phyloP scores from a whole-genome alignment of 2,329 filamentous ascomycete species.

The Davidsoniella neocaledoniae region DNA sequence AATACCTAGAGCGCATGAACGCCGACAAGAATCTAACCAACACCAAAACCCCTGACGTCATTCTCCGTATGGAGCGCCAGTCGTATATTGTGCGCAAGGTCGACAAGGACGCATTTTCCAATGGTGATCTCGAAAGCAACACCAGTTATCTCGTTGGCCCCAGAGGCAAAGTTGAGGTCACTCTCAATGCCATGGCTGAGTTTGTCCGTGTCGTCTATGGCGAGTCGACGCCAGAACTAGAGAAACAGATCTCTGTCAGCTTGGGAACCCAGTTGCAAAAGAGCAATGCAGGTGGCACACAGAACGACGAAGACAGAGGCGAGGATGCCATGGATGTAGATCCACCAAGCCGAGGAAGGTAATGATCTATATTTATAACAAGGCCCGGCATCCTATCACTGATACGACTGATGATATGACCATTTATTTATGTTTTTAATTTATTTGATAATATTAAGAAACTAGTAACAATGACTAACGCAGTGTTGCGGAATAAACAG shows the following conservation, averaged over 20 bases:
- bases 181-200: conserved; percentile 54
- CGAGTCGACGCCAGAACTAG: conserved; percentile 34
- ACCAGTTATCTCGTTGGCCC: conserved; percentile 75
- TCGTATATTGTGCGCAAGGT: conserved; percentile 64
- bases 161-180: conserved; percentile 71
- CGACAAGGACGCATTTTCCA: conserved; percentile 36
- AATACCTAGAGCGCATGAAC: conserved; percentile 59
- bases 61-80: conserved; percentile 62
- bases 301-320: conserved; percentile 15
- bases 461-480: too few relatives aligned
- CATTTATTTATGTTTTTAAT: too few relatives aligned
- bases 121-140: conserved; percentile 42
- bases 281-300: conserved; percentile 14
- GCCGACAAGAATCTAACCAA: conserved; percentile 57
- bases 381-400: not conserved
- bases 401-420: too few relatives aligned
- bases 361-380: not conserved
- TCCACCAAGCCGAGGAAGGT: not conserved
- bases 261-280: conserved; percentile 30
- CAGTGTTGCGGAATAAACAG: too few relatives aligned
- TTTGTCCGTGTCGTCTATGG: conserved; percentile 48
- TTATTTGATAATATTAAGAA: too few relatives aligned
- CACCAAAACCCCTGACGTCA: conserved; percentile 57
- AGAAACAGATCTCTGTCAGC: conserved; percentile 43
- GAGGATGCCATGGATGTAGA: conserved; percentile 8